Evolutionary conservation across 176 grass and related monocot species (phyloP).

Genomic region (Alopecurus myosuroides): DNA sequence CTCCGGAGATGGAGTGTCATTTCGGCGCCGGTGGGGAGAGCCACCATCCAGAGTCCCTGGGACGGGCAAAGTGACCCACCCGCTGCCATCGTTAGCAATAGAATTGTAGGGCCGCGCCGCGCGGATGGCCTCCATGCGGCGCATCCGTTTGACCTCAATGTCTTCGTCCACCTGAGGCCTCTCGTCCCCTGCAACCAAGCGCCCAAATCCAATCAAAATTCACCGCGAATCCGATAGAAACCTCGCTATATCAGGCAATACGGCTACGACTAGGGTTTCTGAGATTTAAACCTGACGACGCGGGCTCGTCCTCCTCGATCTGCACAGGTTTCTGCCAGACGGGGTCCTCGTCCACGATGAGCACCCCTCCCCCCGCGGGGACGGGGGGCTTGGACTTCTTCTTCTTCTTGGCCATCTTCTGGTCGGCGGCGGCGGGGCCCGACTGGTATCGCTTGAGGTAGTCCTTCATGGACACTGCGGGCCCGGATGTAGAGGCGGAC

Average conservation of each 20-base stretch:
- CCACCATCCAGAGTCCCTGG: neutral
- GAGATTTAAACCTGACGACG: slow-evolving; percentile 30
- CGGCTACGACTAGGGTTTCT: neutral
- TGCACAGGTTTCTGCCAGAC: slow-evolving; percentile 95
- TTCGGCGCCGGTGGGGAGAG: neutral
- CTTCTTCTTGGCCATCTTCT: slow-evolving; percentile 75
- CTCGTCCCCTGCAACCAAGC: slow-evolving; percentile 54
- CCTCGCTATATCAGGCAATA: neutral
- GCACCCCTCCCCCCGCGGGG: slow-evolving; percentile 43
- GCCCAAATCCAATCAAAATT: neutral
- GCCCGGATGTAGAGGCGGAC: slow-evolving; percentile 18
- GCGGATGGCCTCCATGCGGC: slow-evolving; percentile 66
- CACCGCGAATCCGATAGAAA: neutral
- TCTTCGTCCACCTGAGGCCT: slow-evolving; percentile 78
- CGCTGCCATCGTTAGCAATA: slow-evolving; percentile 81
- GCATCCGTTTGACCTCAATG: slow-evolving; percentile 94
- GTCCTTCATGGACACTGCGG: slow-evolving; percentile 64
- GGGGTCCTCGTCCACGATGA: slow-evolving; percentile 92
- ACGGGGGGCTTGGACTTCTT: slow-evolving; percentile 53
- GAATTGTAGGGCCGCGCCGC: slow-evolving; percentile 62
- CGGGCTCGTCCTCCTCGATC: slow-evolving; percentile 61
- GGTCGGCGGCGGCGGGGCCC: slow-evolving; percentile 26
- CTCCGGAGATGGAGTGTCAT: slow-evolving; percentile 27
- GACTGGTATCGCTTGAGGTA: slow-evolving; percentile 87
- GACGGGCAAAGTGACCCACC: slow-evolving; percentile 55